These are phyloP conservation scores for Aspergillus alliaceus DNA, from an alignment of 2,329 filamentous ascomycete species.

Conservation along the genomic window DNA sequence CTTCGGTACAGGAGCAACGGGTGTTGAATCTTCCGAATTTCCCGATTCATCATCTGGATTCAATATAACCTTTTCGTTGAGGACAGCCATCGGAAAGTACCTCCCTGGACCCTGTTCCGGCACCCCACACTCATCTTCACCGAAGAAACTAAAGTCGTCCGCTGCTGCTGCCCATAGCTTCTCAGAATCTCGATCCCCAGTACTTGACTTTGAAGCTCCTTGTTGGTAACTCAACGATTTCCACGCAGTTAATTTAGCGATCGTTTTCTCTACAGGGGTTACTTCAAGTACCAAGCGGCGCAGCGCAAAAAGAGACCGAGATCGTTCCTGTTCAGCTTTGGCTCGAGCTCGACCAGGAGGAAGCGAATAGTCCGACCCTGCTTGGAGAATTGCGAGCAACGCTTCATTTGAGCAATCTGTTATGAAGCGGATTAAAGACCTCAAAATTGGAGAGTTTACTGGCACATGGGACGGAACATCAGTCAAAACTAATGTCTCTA, in stretches of 20 bases:
- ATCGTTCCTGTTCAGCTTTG: slow-evolving; percentile 49
- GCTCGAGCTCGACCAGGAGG: slow-evolving; percentile 57
- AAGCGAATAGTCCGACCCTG: slow-evolving; percentile 57
- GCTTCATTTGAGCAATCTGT: slow-evolving; percentile 58
- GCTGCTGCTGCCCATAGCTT: slow-evolving; percentile 59
- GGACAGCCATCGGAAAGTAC: slow-evolving; percentile 43
- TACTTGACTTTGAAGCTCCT: slow-evolving; percentile 53
- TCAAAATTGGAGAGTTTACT: slow-evolving; percentile 41
- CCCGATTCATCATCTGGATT: slow-evolving; percentile 30
- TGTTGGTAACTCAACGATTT: slow-evolving; percentile 47
- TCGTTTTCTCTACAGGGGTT: slow-evolving; percentile 31
- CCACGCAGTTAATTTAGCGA: slow-evolving; percentile 32
- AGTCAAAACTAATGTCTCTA: slow-evolving; percentile 57
- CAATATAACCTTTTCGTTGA: slow-evolving; percentile 47
- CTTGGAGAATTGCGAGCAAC: slow-evolving; percentile 53
- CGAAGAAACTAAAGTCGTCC: slow-evolving; percentile 63
- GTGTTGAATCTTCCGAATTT: slow-evolving; percentile 12
- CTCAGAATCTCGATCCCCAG: slow-evolving; percentile 60
- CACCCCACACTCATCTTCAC: slow-evolving; percentile 56
- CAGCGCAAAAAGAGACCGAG: slow-evolving; percentile 55
- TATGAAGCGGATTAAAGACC: slow-evolving; percentile 55
- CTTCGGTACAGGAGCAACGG: slow-evolving; percentile 13
- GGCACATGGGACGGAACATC: slow-evolving; percentile 52
- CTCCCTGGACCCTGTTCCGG: slow-evolving; percentile 47
- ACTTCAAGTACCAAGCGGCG: slow-evolving; percentile 58